phyloP scores from a whole-genome alignment of 495 filamentous ascomycete genomes.

The Neurospora africana region DNA sequence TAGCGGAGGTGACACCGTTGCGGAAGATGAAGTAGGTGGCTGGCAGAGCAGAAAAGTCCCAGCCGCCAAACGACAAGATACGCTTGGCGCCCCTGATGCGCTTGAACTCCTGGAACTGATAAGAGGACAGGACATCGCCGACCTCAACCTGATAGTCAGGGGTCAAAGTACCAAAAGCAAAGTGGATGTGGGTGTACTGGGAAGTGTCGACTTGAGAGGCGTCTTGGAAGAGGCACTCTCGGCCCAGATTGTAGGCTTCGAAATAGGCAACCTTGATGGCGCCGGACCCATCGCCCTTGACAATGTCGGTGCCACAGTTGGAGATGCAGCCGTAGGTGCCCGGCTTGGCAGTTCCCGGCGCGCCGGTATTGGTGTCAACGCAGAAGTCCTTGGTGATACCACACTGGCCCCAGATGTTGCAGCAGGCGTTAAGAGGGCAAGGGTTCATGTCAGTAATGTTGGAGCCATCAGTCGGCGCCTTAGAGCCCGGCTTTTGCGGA shows the following conservation, averaged over 20 bases:
- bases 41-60: constrained; percentile 15
- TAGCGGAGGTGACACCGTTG: constrained; percentile 7
- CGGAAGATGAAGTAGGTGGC: constrained; percentile 18
- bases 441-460: constrained; percentile 2
- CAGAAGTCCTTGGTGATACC: constrained; percentile 38
- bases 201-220: constrained; percentile 5
- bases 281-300: constrained; percentile 4
- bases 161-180: constrained; percentile 15
- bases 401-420: constrained; percentile 31
- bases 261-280: constrained; percentile 19
- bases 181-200: constrained; percentile 21
- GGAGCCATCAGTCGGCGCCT: constrained; percentile 1
- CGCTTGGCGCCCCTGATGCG: constrained; percentile 11
- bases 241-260: constrained; percentile 18
- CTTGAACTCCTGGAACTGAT: constrained; percentile 18
- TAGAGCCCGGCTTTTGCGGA: neutral
- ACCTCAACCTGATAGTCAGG: constrained; percentile 8
- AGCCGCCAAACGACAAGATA: constrained; percentile 25
- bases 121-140: constrained; percentile 2
- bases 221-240: constrained; percentile 18
- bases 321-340: constrained; percentile 36
- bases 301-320: constrained; percentile 29
- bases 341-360: constrained; percentile 23
- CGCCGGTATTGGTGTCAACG: constrained; percentile 17
- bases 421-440: constrained; percentile 7